phyloP scores from a whole-genome alignment of 345 rosid genomes.

The Hibiscus syriacus region DNA sequence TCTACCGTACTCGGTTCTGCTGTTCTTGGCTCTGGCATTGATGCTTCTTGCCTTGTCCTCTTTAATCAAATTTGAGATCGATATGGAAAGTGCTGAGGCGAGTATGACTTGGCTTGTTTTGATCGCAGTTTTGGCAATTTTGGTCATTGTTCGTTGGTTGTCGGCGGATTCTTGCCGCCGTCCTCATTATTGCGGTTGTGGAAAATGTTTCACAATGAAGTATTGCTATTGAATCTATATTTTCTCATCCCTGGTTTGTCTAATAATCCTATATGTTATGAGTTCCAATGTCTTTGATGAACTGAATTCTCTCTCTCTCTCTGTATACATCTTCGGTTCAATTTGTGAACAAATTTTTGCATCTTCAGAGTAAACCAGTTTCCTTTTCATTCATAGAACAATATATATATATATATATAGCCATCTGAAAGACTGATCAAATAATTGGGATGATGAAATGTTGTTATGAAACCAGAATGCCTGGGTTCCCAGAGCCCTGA shows the following conservation, averaged over 20 bases:
- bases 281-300: background rate
- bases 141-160: slow-evolving; percentile 27
- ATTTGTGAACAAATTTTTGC: too few relatives aligned
- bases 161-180: slow-evolving; percentile 20
- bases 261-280: background rate
- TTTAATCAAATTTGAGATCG: slow-evolving; percentile 25
- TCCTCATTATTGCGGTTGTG: slow-evolving; percentile 25
- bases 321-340: background rate
- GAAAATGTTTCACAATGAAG: slow-evolving; percentile 22
- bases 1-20: slow-evolving; percentile 31
- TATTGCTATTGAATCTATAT: slow-evolving; percentile 6
- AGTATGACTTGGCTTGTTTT: slow-evolving; percentile 38
- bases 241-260: slow-evolving; percentile 8
- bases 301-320: background rate
- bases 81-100: slow-evolving; percentile 20
- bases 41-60: slow-evolving; percentile 34
- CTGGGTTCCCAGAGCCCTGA: background rate
- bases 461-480: too few relatives aligned
- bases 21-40: slow-evolving; percentile 34
- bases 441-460: background rate
- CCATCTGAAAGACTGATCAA: background rate
- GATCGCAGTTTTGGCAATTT: slow-evolving; percentile 18
- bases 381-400: too few relatives aligned
- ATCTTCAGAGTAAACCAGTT: too few relatives aligned
- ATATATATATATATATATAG: too few relatives aligned